Conservation (phyloP, 345 rosid genomes). For the Ceriops zippeliana region DNA sequence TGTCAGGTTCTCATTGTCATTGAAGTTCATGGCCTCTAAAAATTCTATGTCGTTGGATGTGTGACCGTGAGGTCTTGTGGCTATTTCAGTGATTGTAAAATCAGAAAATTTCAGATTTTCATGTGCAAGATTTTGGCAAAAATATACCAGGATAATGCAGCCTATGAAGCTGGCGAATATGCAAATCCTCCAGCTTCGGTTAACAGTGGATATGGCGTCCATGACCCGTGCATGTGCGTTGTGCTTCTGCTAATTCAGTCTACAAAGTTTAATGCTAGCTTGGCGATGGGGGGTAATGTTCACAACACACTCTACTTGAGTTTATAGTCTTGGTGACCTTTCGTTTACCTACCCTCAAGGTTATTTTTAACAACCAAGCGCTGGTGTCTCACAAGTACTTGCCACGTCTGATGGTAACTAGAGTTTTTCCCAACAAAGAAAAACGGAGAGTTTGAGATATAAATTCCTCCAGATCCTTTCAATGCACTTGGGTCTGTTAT, state of each 20-base stretch:
- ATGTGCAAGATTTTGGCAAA: constrained; percentile 9
- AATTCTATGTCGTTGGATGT: neutral
- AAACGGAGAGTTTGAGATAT: too few relatives aligned
- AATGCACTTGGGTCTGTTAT: too few relatives aligned
- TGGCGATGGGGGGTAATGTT: neutral
- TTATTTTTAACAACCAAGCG: too few relatives aligned
- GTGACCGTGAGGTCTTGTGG: neutral
- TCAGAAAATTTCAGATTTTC: constrained; percentile 10
- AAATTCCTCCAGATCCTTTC: too few relatives aligned
- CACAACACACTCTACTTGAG: too few relatives aligned
- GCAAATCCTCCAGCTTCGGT: constrained; percentile 36
- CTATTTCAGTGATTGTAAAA: constrained; percentile 3
- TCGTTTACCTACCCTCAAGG: too few relatives aligned
- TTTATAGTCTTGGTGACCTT: too few relatives aligned
- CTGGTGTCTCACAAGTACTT: too few relatives aligned
- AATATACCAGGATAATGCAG: constrained; percentile 16
- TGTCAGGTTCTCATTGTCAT: neutral
- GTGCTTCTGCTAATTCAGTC: neutral
- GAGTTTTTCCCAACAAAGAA: too few relatives aligned
- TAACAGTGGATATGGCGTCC: constrained; percentile 19
- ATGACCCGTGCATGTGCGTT: constrained; percentile 1
- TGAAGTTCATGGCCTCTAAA: neutral
- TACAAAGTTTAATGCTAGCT: too few relatives aligned
- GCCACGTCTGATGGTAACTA: too few relatives aligned
- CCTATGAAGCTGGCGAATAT: constrained; percentile 29